Conservation (phyloP, 768 basidiomycete genomes). For the Coprinopsis marcescibilis region DNA sequence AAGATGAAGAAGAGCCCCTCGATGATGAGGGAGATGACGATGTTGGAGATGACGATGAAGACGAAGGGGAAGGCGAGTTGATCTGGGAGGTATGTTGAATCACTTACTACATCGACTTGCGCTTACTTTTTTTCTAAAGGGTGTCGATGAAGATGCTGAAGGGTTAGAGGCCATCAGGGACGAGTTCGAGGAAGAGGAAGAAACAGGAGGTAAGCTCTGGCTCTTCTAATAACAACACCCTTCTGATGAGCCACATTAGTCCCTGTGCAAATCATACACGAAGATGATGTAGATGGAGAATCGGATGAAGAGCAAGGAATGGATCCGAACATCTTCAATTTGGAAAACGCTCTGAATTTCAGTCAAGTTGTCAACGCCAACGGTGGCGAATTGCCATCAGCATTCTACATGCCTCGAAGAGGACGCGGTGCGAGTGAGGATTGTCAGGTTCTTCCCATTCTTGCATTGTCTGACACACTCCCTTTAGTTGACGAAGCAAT, state of each 20-base stretch:
- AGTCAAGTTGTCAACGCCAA: conserved; percentile 47
- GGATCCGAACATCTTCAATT: conserved; percentile 29
- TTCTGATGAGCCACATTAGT: conserved; percentile 16
- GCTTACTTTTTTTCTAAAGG: conserved; percentile 26
- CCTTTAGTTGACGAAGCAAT: conserved; percentile 52
- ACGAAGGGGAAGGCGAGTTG: conserved; percentile 23
- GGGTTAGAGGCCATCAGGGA: conserved; percentile 41
- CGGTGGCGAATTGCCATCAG: conserved; percentile 22
- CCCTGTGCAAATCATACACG: conserved; percentile 53
- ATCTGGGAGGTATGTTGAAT: conserved; percentile 29
- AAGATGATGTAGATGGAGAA: conserved; percentile 54
- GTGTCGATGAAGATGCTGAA: conserved; percentile 45
- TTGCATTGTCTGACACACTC: too few species aligned
- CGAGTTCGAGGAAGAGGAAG: conserved; percentile 57
- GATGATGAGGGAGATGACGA: conserved; percentile 51
- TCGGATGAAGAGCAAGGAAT: conserved; percentile 60
- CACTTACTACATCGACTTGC: background rate
- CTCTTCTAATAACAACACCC: background rate
- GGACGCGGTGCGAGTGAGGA: too few species aligned
- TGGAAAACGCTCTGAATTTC: conserved; percentile 51
- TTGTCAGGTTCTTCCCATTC: too few species aligned
- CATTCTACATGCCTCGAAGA: conserved; percentile 50
- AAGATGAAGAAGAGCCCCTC: conserved; percentile 29
- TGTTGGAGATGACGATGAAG: conserved; percentile 20
- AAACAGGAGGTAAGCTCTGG: conserved; percentile 42